Conservation (phyloP, 1,139 yeast species). For the Kodamaea arcana region DNA sequence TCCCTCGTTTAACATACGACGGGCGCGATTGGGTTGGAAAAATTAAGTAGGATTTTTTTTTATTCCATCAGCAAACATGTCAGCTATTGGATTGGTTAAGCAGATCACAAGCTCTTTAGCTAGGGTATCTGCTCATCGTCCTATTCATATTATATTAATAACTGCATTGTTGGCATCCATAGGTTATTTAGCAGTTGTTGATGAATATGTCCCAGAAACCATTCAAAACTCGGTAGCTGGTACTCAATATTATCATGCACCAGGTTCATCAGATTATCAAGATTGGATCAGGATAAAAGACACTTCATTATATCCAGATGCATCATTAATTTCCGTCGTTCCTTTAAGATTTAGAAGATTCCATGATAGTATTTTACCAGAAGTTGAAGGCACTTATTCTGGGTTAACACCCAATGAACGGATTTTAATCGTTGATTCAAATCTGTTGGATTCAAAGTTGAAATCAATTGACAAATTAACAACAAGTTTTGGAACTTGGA, state of each 20-base stretch:
- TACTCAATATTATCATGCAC: constrained; percentile 42
- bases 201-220: constrained; percentile 59
- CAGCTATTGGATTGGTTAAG: constrained; percentile 10
- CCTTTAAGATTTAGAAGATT: constrained; percentile 54
- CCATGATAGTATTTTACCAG: constrained; percentile 31
- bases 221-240: constrained; percentile 18
- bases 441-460: constrained; percentile 30
- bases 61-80: neutral
- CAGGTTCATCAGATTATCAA: constrained; percentile 31
- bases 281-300: constrained; percentile 40
- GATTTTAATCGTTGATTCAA: constrained; percentile 39
- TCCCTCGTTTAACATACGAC: neutral
- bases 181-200: constrained; percentile 78
- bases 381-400: constrained; percentile 26
- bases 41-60: neutral
- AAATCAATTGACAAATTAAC: constrained; percentile 27
- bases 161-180: constrained; percentile 74
- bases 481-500: constrained; percentile 52
- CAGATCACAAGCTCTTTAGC: constrained; percentile 46
- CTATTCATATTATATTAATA: constrained; percentile 80
- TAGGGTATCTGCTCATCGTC: constrained; percentile 70
- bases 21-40: neutral
- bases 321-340: constrained; percentile 45
- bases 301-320: constrained; percentile 29
- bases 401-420: constrained; percentile 36